Conservation (phyloP, 1,139 yeast species). For the Suhomyces yuchorum region DNA sequence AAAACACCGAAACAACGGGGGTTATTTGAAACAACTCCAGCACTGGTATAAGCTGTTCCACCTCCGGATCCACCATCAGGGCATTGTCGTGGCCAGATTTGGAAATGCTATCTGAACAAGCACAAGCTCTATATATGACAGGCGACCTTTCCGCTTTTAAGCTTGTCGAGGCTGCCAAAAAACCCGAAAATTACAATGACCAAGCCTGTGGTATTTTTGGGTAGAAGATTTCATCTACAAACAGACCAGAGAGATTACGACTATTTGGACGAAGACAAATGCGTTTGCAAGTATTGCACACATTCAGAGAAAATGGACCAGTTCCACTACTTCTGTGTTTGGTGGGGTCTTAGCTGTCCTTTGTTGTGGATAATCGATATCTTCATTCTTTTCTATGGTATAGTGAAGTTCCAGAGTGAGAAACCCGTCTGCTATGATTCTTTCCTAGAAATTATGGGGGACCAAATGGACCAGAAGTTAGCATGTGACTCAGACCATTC, state of each 20-base stretch:
- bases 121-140: too few relatives aligned
- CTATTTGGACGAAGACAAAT: constrained; percentile 12
- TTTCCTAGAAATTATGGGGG: constrained; percentile 3
- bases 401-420: background rate
- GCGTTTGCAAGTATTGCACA: constrained; percentile 24
- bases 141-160: background rate
- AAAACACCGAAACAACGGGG: background rate
- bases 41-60: background rate
- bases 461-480: constrained; percentile 1
- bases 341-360: constrained; percentile 27
- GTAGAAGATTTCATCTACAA: background rate
- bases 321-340: constrained; percentile 11
- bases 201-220: background rate
- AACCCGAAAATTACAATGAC: background rate
- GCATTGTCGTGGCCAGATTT: constrained; percentile 4
- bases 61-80: background rate
- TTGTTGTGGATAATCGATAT: constrained; percentile 24
- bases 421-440: constrained; percentile 5
- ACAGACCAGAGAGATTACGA: background rate
- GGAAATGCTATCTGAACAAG: constrained; percentile 6
- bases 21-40: background rate
- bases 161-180: background rate
- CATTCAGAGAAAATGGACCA: constrained; percentile 5
- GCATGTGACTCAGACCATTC: background rate
- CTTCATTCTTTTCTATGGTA: background rate